These are phyloP conservation scores for Aspergillus spinulosporus DNA, from an alignment of 2,329 filamentous ascomycete species.

Conservation along the genomic window DNA sequence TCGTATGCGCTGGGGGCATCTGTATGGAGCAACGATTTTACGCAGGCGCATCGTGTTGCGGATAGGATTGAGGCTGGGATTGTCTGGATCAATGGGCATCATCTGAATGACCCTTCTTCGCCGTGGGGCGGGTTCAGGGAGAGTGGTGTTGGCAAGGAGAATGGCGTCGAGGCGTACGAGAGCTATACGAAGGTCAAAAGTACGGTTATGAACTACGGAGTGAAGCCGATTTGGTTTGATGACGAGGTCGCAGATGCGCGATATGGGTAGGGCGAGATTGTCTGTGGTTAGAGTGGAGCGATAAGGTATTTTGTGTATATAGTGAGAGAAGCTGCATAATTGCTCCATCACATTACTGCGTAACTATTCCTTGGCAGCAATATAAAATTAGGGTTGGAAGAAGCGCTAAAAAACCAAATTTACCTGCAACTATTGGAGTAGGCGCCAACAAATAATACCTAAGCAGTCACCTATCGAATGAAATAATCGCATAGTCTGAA, in stretches of 20 bases:
- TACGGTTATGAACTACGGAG: conserved; percentile 62
- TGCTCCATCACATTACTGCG: too few relatives aligned
- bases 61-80: conserved; percentile 52
- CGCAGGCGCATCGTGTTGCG: conserved; percentile 50
- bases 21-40: conserved; percentile 53
- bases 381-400: too few relatives aligned
- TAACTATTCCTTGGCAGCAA: too few relatives aligned
- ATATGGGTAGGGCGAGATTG: conserved; percentile 53
- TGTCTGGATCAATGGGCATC: conserved; percentile 57
- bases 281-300: too few relatives aligned
- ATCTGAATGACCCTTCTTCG: conserved; percentile 70
- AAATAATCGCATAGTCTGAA: too few relatives aligned
- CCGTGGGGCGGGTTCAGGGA: conserved; percentile 68
- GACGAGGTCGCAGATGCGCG: conserved; percentile 58
- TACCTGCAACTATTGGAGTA: too few relatives aligned
- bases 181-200: conserved; percentile 54
- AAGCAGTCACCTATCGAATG: too few relatives aligned
- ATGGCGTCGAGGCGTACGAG: conserved; percentile 64
- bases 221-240: conserved; percentile 67
- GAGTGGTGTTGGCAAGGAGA: conserved; percentile 71
- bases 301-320: too few relatives aligned
- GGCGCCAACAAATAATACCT: too few relatives aligned
- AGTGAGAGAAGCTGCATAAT: too few relatives aligned
- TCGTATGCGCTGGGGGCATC: conserved; percentile 54
- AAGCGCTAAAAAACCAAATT: too few relatives aligned